phyloP scores from a whole-genome alignment of 306 rosid species.

The Abrus precatorius region DNA sequence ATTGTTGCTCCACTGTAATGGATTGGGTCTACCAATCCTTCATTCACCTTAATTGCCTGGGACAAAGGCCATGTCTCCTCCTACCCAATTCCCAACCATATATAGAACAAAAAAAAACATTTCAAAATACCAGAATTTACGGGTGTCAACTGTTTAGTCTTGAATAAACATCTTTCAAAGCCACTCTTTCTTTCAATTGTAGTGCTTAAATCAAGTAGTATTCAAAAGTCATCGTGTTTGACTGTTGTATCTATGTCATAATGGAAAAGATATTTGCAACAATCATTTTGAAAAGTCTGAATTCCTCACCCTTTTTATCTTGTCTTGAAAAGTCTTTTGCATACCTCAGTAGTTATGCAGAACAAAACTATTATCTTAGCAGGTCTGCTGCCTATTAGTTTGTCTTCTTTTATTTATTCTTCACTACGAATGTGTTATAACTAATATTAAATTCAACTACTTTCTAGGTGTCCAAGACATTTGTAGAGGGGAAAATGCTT shows the following conservation, averaged over 20 bases:
- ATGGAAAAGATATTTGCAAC: background rate
- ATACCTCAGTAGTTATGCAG: conserved; percentile 38
- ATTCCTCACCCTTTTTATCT: conserved; percentile 32
- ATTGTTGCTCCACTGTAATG: conserved; percentile 14
- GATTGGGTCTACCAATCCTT: background rate
- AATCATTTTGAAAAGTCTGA: background rate
- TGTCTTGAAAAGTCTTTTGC: conserved; percentile 39
- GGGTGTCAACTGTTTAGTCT: conserved; percentile 31
- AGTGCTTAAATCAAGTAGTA: background rate
- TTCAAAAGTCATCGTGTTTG: background rate
- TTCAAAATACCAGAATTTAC: background rate
- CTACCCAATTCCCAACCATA: background rate
- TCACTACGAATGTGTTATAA: conserved; percentile 12
- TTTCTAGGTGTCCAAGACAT: conserved; percentile 74
- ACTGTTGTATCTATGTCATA: conserved; percentile 9
- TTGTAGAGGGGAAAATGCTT: conserved; percentile 71
- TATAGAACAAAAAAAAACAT: background rate
- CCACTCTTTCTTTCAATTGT: background rate
- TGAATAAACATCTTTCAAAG: conserved; percentile 26
- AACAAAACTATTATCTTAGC: conserved; percentile 27
- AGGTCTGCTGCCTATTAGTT: conserved; percentile 32
- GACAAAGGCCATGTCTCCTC: background rate
- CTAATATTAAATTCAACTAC: conserved; percentile 42
- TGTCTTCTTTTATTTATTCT: conserved; percentile 12
- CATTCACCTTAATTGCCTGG: background rate